Conservation (phyloP, 2,329 filamentous ascomycete species). For the Colletotrichum horii region DNA sequence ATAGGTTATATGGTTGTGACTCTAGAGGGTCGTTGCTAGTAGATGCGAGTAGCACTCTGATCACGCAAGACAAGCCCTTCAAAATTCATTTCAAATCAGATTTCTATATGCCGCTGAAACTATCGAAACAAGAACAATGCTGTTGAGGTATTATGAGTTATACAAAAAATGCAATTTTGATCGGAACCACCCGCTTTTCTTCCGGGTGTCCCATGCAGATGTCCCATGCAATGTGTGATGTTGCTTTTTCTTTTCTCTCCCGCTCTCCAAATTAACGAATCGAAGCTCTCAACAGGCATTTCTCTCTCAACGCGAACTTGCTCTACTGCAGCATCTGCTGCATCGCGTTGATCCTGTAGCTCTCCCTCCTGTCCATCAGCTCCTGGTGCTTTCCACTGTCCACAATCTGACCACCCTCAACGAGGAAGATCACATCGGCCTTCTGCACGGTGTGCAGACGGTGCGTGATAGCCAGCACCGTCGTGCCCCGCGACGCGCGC, state of each 20-base stretch:
- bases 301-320: accelerated
- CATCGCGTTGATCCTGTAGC: constrained; percentile 36
- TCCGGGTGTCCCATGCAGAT: not conserved
- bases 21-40: not conserved
- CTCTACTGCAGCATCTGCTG: constrained; percentile 31
- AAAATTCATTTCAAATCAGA: not conserved
- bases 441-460: constrained; percentile 60
- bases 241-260: not conserved
- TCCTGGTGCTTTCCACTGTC: constrained; percentile 38
- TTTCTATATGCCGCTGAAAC: not conserved
- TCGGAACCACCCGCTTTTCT: not conserved
- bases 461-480: constrained; percentile 64
- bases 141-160: not conserved
- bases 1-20: not conserved
- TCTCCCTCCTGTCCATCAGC: constrained; percentile 30
- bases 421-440: constrained; percentile 63
- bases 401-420: constrained; percentile 48
- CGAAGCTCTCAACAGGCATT: not conserved
- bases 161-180: not conserved
- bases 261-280: not conserved
- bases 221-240: not conserved
- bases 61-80: not conserved
- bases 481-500: constrained; percentile 56
- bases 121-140: not conserved
- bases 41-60: accelerated